Base-by-base conservation (phyloP, 805 yeast genomes). In the Suhomyces canberraensis region DNA sequence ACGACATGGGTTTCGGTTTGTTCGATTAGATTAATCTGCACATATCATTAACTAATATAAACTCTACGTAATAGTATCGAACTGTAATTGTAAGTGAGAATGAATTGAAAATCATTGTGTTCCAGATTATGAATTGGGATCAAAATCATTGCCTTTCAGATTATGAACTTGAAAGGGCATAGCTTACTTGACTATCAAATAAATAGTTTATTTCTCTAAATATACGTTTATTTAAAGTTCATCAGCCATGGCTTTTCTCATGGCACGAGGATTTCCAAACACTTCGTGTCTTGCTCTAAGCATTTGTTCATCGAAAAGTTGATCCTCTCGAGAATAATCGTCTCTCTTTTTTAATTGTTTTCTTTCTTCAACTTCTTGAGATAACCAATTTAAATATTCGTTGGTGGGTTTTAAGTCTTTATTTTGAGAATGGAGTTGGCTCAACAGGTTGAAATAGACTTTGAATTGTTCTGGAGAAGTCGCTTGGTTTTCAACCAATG, bases 191-290 rank as follows among this genome's bases (percentile, higher is more conserved):
- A n/a, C n/a, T n/a, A n/a, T n/a, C n/a, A n/a, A 21, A 21, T 21
- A n/a, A n/a, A n/a, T n/a, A n/a, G n/a, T n/a, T n/a, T n/a, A n/a
- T n/a, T n/a, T n/a, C n/a, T n/a, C n/a, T n/a, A n/a, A n/a, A n/a
- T 16, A 15, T 19, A 7, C 24, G 16, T 21, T 6, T 7, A 11
- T 52, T 41, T 57, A 74, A 16, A 74, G 48, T 40, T 75, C 80
- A 54, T 77, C 84, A 13, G 67, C 67, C 29, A 69, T 58, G 5
- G 75, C 79, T 52, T 82, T 83, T 42, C 93, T 69, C 39, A 73
- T 58, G 0, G 83, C 95, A 51, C 75, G 66, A 14, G 84, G 86
- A 50, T 87, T 87, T 1, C 95, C 96, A 61, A 87, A 87, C 1
- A 81, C 76, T 16, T 61, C 53, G 53, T 86, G 91, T 49, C 95